A percentile compares a stretch with the other conserved stretches of the same genome.
Conservation (phyloP, 805 yeast genomes). For the Blastobotrys terrestris region DNA sequence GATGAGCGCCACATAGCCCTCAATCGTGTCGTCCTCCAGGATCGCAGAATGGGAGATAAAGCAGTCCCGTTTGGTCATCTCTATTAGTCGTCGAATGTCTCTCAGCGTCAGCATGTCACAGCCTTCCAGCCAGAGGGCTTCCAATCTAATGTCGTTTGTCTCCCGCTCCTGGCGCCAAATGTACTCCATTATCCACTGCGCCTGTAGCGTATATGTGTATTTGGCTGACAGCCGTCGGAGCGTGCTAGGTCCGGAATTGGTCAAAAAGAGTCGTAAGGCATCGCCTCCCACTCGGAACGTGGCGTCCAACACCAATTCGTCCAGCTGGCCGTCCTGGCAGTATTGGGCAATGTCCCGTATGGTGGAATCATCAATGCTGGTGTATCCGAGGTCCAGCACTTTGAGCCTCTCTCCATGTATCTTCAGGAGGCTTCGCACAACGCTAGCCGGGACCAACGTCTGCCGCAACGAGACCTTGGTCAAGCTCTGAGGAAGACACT, state of each 20-base stretch:
- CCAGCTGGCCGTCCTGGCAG: constrained; percentile 5
- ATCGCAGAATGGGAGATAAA: constrained; percentile 15
- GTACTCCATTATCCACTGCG: constrained; percentile 10
- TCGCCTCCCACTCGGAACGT: constrained; percentile 5
- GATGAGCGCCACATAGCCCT: constrained; percentile 15
- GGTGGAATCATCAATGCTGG: constrained; percentile 8
- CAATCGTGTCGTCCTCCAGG: constrained; percentile 17
- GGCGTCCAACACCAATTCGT: constrained; percentile 6
- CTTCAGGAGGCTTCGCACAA: constrained; percentile 6
- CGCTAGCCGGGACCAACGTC: background rate
- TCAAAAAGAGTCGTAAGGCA: constrained; percentile 9
- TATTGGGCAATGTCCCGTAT: constrained; percentile 4
- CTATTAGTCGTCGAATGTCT: constrained; percentile 8
- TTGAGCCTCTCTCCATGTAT: constrained; percentile 1
- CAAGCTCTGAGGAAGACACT: background rate
- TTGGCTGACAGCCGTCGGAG: constrained; percentile 8
- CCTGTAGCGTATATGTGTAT: constrained; percentile 7
- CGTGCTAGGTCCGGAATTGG: constrained; percentile 1
- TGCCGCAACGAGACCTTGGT: constrained; percentile 3
- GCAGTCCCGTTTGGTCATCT: constrained; percentile 6
- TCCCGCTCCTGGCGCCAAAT: constrained; percentile 6
- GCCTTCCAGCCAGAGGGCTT: constrained; percentile 1
- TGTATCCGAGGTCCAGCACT: constrained; percentile 11
- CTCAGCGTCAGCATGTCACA: constrained; percentile 15
- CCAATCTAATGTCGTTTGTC: background rate